Evolutionary conservation across 2,329 filamentous ascomycete genomes (phyloP).

Genomic region (Penicillium paneum): DNA sequence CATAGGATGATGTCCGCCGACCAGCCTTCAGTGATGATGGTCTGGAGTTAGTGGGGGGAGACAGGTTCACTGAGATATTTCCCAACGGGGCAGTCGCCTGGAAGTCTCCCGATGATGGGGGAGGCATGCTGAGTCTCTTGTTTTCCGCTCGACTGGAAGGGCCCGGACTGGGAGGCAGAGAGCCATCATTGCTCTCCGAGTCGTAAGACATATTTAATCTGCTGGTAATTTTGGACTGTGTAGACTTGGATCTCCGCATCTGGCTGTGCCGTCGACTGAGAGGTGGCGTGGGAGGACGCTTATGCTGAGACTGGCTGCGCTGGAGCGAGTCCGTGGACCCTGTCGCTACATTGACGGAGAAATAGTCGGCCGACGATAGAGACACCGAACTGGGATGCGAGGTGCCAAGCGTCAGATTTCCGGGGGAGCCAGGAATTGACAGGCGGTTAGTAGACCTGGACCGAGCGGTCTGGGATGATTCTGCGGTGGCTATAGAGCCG

Average conservation of each 20-base stretch:
- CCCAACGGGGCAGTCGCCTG: slow-evolving; percentile 4
- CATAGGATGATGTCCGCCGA: slow-evolving; percentile 28
- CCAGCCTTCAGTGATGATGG: slow-evolving; percentile 27
- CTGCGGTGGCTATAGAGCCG: slow-evolving; percentile 39
- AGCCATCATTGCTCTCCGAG: slow-evolving; percentile 38
- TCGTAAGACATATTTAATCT: slow-evolving; percentile 44
- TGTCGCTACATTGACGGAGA: slow-evolving; percentile 9
- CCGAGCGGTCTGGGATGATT: slow-evolving; percentile 24
- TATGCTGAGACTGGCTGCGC: slow-evolving; percentile 36
- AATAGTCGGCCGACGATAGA: slow-evolving; percentile 48
- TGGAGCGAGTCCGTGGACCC: slow-evolving; percentile 25
- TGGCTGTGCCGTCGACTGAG: slow-evolving; percentile 49
- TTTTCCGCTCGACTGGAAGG: slow-evolving; percentile 19
- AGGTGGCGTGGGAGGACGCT: slow-evolving; percentile 49
- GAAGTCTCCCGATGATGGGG: slow-evolving; percentile 12
- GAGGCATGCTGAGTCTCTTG: slow-evolving; percentile 25
- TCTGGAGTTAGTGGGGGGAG: slow-evolving; percentile 6
- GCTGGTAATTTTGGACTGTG: slow-evolving; percentile 32
- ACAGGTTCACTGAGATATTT: slow-evolving; percentile 17
- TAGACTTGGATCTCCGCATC: slow-evolving; percentile 37
- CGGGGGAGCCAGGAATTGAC: slow-evolving; percentile 26
- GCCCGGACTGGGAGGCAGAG: slow-evolving; percentile 30
- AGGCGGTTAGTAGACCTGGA: slow-evolving; percentile 26
- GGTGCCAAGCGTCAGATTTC: slow-evolving; percentile 19
- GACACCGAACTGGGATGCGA: slow-evolving; percentile 45